These are phyloP conservation scores for Guadua angustifolia DNA, from an alignment of 176 grass and related monocot genomes.

Conservation along the genomic window DNA sequence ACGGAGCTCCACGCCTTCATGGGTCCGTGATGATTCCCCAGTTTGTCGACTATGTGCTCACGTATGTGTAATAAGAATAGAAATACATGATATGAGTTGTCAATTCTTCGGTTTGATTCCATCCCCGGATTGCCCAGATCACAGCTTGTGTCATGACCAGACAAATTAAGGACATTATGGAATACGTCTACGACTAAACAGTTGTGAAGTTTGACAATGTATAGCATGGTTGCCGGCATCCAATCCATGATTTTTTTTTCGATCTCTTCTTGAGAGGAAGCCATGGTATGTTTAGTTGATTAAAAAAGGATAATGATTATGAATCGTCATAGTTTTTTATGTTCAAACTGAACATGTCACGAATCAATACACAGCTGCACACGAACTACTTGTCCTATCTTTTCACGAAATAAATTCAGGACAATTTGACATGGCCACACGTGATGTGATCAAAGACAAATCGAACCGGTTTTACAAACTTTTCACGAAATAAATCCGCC, in stretches of 20 bases:
- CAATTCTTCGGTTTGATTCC: neutral
- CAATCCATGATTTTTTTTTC: neutral
- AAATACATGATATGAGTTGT: neutral
- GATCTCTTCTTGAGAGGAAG: neutral
- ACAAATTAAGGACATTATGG: neutral
- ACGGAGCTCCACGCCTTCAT: too few relatives aligned
- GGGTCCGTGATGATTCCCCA: too few relatives aligned
- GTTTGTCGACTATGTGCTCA: too few relatives aligned
- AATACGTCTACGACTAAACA: neutral
- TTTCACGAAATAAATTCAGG: too few relatives aligned
- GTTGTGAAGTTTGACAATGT: neutral
- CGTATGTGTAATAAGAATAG: neutral
- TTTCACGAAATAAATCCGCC: neutral
- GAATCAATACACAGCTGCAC: neutral
- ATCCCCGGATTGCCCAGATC: constrained; percentile 53
- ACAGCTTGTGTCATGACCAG: neutral
- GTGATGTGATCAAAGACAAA: neutral
- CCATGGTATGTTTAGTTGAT: neutral
- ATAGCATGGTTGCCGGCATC: neutral
- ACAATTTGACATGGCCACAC: neutral
- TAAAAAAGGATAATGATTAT: neutral
- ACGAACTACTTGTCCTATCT: neutral
- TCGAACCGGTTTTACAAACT: neutral
- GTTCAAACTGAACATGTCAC: neutral
- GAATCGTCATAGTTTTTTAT: neutral